Percentiles rank a stretch among this genome's conserved stretches.
Conservation (phyloP, 2,329 filamentous ascomycete species). For the Aspergillus persii region DNA sequence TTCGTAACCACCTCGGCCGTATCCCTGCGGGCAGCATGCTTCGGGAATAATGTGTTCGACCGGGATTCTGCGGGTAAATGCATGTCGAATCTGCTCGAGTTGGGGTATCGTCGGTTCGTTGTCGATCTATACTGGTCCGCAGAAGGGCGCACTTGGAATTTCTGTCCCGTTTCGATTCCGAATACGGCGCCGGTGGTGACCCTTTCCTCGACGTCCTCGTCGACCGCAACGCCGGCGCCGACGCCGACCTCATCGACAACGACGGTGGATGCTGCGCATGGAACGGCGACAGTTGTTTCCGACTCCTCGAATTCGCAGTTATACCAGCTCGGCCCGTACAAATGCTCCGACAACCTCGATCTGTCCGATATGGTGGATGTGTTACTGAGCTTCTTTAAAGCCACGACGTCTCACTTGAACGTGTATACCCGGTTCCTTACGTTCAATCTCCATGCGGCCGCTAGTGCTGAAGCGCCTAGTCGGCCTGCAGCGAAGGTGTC, state of each 20-base stretch:
- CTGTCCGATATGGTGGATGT: slow-evolving; percentile 51
- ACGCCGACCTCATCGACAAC: slow-evolving; percentile 22
- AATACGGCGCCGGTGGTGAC: slow-evolving; percentile 21
- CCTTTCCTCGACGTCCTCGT: slow-evolving; percentile 17
- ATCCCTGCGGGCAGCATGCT: slow-evolving; percentile 59
- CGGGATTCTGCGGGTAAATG: slow-evolving; percentile 53
- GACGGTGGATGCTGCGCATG: slow-evolving; percentile 20
- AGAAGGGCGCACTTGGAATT: slow-evolving; percentile 52
- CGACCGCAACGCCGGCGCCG: slow-evolving; percentile 17
- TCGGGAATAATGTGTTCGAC: slow-evolving; percentile 54
- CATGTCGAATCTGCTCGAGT: slow-evolving; percentile 61
- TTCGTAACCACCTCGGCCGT: slow-evolving; percentile 59
- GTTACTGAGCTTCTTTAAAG: slow-evolving; percentile 52
- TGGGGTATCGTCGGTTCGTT: slow-evolving; percentile 58
- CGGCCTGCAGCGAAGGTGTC: slow-evolving; percentile 42
- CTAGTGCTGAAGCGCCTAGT: slow-evolving; percentile 41
- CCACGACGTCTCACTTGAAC: slow-evolving; percentile 54
- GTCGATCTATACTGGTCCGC: slow-evolving; percentile 66
- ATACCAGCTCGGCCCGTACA: slow-evolving; percentile 51
- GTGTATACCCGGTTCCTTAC: slow-evolving; percentile 55
- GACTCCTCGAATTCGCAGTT: slow-evolving; percentile 32
- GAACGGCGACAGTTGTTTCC: slow-evolving; percentile 22
- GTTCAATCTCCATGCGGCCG: slow-evolving; percentile 60
- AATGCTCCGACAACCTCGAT: slow-evolving; percentile 56
- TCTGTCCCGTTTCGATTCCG: slow-evolving; percentile 60